These are phyloP conservation scores for Mesostigma viride DNA, from an alignment of 139 green algal species.

Conservation along the genomic window DNA sequence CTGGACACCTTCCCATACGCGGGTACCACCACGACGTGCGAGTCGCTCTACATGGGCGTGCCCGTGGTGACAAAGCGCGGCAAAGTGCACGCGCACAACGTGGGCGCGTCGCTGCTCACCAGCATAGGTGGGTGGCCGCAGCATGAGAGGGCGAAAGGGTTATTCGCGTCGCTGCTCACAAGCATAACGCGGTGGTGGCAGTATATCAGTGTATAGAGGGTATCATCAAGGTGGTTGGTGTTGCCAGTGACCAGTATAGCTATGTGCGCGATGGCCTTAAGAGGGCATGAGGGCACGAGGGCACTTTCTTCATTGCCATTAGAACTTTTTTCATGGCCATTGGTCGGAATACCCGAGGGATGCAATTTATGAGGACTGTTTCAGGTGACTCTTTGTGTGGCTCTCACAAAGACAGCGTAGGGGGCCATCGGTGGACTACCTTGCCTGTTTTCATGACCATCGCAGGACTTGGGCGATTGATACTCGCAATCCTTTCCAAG, in stretches of 20 bases:
- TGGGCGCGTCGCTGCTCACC: conserved; percentile 72
- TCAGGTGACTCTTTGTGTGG: no score
- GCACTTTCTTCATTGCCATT: no score
- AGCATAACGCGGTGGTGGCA: background rate
- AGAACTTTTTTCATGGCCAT: no score
- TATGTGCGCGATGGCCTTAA: background rate
- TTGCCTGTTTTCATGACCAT: no score
- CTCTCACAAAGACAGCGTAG: no score
- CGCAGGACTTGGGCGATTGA: no score
- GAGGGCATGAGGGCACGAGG: no score
- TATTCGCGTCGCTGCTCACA: background rate
- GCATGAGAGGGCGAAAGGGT: background rate
- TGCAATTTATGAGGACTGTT: no score
- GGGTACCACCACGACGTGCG: conserved; percentile 92
- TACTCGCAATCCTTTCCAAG: no score
- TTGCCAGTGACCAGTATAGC: background rate
- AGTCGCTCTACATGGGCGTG: conserved; percentile 89
- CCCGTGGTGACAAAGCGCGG: conserved; percentile 74
- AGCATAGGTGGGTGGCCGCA: conserved; percentile 41
- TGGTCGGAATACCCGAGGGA: no score
- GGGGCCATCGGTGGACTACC: no score
- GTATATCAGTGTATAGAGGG: background rate
- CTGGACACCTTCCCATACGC: conserved; percentile 94
- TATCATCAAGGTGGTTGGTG: background rate
- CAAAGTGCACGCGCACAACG: conserved; percentile 87